Evolutionary conservation across 495 filamentous ascomycete genomes (phyloP).

Genomic region (Thozetella sp.): DNA sequence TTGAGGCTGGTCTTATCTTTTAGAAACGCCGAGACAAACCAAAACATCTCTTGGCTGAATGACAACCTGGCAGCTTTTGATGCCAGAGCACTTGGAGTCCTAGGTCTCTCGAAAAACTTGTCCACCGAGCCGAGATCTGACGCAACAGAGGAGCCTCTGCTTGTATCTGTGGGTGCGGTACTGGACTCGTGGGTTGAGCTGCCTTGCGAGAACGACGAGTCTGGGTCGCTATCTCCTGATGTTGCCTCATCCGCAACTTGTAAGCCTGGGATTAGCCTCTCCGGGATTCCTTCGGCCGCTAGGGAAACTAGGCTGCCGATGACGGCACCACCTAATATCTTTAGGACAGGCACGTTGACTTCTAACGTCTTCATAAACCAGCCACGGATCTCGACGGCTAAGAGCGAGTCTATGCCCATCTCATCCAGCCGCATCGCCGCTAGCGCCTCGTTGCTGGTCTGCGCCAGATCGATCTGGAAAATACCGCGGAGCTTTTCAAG

Average conservation of each 20-base stretch:
- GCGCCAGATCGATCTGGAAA: background rate
- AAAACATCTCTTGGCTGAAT: conserved; percentile 1
- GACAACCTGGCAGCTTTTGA: background rate
- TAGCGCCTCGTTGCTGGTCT: background rate
- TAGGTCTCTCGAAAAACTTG: too few relatives aligned
- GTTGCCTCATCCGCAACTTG: background rate
- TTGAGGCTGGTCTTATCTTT: conserved; percentile 31
- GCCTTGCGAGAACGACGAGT: too few relatives aligned
- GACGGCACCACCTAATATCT: conserved; percentile 43
- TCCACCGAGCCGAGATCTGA: too few relatives aligned
- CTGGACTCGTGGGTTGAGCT: too few relatives aligned
- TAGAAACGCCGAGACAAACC: background rate
- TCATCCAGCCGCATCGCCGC: background rate
- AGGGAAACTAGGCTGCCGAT: conserved; percentile 22
- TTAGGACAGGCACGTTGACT: conserved; percentile 46
- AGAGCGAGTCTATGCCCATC: conserved; percentile 44
- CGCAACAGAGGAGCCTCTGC: too few relatives aligned
- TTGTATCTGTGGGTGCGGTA: too few relatives aligned
- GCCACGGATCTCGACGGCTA: conserved; percentile 41
- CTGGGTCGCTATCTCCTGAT: background rate
- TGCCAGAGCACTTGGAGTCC: too few relatives aligned
- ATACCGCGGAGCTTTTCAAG: background rate
- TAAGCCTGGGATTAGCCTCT: background rate
- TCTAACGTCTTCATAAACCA: conserved; percentile 46
- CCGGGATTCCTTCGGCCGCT: conserved; percentile 9